phyloP scores from a whole-genome alignment of 2,329 filamentous ascomycete species.

The Orbilia quercus region DNA sequence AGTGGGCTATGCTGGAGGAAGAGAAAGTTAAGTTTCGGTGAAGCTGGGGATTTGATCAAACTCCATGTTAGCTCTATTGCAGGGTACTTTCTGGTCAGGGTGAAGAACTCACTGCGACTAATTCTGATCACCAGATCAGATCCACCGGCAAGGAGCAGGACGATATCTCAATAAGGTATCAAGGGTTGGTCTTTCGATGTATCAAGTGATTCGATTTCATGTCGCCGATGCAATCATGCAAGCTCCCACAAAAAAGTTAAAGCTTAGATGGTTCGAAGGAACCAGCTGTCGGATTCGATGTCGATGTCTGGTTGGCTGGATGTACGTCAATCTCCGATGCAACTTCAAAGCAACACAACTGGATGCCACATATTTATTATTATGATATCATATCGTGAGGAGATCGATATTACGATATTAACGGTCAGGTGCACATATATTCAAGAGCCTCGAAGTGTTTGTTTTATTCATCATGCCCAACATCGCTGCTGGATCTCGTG shows the following conservation, averaged over 20 bases:
- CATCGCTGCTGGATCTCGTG: conserved; percentile 8
- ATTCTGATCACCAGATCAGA: conserved; percentile 32
- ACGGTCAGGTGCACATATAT: neutral
- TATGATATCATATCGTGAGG: neutral
- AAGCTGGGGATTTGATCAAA: neutral
- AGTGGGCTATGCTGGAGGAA: too few relatives aligned
- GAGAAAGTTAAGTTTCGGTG: too few relatives aligned
- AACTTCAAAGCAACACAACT: conserved; percentile 3
- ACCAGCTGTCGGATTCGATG: too few relatives aligned
- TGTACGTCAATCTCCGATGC: neutral
- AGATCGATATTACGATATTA: too few relatives aligned
- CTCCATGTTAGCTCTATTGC: conserved; percentile 1
- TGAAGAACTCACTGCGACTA: conserved; percentile 1
- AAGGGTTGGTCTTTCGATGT: neutral
- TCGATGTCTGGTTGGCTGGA: conserved; percentile 9
- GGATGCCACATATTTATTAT: too few relatives aligned
- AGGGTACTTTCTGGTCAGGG: neutral
- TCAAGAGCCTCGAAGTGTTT: conserved; percentile 18
- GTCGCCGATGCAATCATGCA: conserved; percentile 4
- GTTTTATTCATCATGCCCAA: conserved; percentile 18
- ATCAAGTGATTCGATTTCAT: conserved; percentile 3
- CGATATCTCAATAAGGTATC: neutral
- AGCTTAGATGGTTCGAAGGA: too few relatives aligned
- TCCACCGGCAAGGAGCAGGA: conserved; percentile 12
- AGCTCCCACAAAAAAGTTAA: too few relatives aligned